These are phyloP conservation scores for Jaapia argillacea DNA, from an alignment of 768 basidiomycete species.

Conservation along the genomic window DNA sequence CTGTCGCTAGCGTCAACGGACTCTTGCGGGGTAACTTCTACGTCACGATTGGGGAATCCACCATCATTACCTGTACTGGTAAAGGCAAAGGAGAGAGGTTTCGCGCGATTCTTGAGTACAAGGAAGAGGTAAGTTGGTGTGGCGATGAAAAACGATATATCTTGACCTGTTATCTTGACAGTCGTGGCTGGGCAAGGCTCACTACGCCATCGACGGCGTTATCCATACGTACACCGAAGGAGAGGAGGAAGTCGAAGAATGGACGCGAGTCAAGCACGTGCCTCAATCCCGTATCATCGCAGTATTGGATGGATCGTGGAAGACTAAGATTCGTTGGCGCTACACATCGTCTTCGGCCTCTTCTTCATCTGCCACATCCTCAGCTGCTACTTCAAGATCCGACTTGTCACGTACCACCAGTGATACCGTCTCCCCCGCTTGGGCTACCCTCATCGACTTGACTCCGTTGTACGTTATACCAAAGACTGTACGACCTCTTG, in stretches of 20 bases:
- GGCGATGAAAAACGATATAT: not conserved
- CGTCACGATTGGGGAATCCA: slow-evolving; percentile 73
- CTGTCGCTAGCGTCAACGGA: slow-evolving; percentile 84
- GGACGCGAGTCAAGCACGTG: slow-evolving; percentile 87
- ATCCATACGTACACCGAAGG: slow-evolving; percentile 73
- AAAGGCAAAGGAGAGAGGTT: slow-evolving; percentile 52
- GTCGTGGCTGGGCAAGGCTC: slow-evolving; percentile 88
- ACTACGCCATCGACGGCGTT: slow-evolving; percentile 80
- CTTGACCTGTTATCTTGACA: slow-evolving; percentile 8
- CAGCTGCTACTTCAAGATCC: slow-evolving; percentile 2
- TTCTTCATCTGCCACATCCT: slow-evolving; percentile 1
- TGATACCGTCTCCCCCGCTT: slow-evolving; percentile 37
- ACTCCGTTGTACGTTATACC: slow-evolving; percentile 61
- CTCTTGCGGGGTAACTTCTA: slow-evolving; percentile 89
- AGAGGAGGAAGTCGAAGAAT: slow-evolving; percentile 51
- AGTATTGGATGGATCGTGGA: slow-evolving; percentile 84
- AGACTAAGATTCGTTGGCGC: slow-evolving; percentile 70
- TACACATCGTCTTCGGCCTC: slow-evolving; percentile 17
- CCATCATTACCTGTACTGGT: slow-evolving; percentile 73
- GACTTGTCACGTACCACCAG: slow-evolving; percentile 1
- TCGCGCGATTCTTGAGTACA: slow-evolving; percentile 85
- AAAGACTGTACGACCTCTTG: slow-evolving; percentile 76
- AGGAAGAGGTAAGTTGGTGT: slow-evolving; percentile 82
- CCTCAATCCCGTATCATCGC: slow-evolving; percentile 71
- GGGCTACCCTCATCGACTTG: slow-evolving; percentile 66